These are phyloP conservation scores for Blastocystis sp. DNA, from an alignment of 352 stramenopile genomes.

Conservation along the genomic window DNA sequence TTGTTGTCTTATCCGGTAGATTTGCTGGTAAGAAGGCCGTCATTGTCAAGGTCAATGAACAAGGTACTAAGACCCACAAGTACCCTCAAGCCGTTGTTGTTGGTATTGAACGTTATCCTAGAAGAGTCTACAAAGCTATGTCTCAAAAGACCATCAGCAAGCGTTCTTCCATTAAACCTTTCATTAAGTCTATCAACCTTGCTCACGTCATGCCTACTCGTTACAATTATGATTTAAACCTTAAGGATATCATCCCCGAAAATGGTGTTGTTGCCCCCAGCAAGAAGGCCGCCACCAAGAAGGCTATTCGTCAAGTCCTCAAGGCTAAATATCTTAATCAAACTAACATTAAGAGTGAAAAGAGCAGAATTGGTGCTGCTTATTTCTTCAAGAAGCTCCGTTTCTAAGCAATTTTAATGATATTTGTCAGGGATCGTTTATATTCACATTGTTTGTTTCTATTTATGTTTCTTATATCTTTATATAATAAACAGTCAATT, in stretches of 20 bases:
- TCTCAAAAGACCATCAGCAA: conserved; percentile 33
- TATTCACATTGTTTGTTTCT: too few species aligned
- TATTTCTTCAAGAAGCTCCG: conserved; percentile 39
- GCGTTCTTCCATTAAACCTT: conserved; percentile 34
- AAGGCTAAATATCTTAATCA: conserved; percentile 29
- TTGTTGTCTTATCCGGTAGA: conserved; percentile 36
- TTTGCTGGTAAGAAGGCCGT: conserved; percentile 41
- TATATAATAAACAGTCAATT: too few species aligned
- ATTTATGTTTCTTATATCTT: too few species aligned
- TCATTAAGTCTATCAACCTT: conserved; percentile 39
- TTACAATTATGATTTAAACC: background rate
- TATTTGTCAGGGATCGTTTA: too few species aligned
- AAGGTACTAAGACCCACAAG: conserved; percentile 31
- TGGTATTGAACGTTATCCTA: conserved; percentile 11
- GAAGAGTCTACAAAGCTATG: conserved; percentile 31
- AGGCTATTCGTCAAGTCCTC: background rate
- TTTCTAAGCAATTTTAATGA: conserved; percentile 34
- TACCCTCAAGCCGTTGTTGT: conserved; percentile 37
- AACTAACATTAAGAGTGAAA: conserved; percentile 35
- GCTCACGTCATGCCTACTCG: conserved; percentile 39
- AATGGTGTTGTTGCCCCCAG: background rate
- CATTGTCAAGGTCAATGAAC: conserved; percentile 38
- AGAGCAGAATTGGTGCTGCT: conserved; percentile 34
- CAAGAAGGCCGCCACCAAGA: conserved; percentile 25
- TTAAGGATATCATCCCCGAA: conserved; percentile 15